phyloP scores from a whole-genome alignment of 768 basidiomycete genomes.

The Termitomyces sp. region DNA sequence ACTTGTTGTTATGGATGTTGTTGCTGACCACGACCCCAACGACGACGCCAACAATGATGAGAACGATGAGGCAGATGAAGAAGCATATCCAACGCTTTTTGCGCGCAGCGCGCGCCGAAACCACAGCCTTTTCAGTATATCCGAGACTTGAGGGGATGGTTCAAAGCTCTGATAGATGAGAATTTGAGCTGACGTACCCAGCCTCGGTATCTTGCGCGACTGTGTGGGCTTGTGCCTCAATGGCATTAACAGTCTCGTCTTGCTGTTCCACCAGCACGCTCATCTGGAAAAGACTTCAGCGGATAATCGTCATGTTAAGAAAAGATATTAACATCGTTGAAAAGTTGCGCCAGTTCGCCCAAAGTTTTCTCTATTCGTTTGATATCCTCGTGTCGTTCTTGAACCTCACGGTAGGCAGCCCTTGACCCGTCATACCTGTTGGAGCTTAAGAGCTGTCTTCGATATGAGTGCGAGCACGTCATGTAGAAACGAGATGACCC shows the following conservation, averaged over 20 bases:
- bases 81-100: constrained; percentile 99
- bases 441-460: constrained; percentile 71
- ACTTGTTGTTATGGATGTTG: constrained; percentile 29
- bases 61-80: constrained; percentile 59
- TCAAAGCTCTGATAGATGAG: not conserved
- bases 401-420: constrained; percentile 93
- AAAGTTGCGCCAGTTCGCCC: constrained; percentile 89
- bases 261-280: constrained; percentile 93
- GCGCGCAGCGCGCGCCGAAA: constrained; percentile 80
- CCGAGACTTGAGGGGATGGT: constrained; percentile 45
- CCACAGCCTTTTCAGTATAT: constrained; percentile 85
- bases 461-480: constrained; percentile 6
- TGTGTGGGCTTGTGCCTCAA: constrained; percentile 69
- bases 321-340: constrained; percentile 76
- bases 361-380: constrained; percentile 92
- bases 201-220: constrained; percentile 83
- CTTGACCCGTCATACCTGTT: constrained; percentile 88
- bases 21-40: constrained; percentile 51
- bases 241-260: constrained; percentile 78
- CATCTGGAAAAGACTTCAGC: constrained; percentile 51
- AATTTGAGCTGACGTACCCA: constrained; percentile 49
- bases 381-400: constrained; percentile 94
- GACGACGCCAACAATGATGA: constrained; percentile 63
- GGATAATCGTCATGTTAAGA: not conserved
- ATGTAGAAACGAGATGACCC: constrained; percentile 12